Evolutionary conservation across 2,329 filamentous ascomycete genomes (phyloP).

Genomic region (Trichoderma lentiforme): DNA sequence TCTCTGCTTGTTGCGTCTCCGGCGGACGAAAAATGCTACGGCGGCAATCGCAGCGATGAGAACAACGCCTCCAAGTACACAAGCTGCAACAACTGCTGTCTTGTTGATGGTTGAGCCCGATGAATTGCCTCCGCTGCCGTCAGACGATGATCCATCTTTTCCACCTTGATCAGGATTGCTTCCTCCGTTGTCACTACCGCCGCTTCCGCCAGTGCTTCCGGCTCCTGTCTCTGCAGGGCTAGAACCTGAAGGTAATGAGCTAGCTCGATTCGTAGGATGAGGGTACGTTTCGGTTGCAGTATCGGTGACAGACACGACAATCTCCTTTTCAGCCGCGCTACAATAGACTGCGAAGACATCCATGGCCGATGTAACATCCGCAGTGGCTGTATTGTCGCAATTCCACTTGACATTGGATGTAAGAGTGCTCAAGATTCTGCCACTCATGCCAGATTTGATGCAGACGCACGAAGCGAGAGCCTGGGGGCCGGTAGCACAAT

Average conservation of each 20-base stretch:
- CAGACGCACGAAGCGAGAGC: slow-evolving; percentile 53
- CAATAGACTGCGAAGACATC: slow-evolving; percentile 47
- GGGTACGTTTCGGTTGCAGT: slow-evolving; percentile 28
- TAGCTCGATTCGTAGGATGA: slow-evolving; percentile 22
- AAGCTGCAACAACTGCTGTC: slow-evolving; percentile 34
- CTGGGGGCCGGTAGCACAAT: slow-evolving; percentile 46
- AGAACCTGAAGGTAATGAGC: slow-evolving; percentile 4
- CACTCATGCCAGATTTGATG: slow-evolving; percentile 46
- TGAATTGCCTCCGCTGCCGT: slow-evolving; percentile 15
- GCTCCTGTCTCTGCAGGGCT: slow-evolving; percentile 14
- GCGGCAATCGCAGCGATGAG: slow-evolving; percentile 29
- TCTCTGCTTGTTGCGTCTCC: slow-evolving; percentile 28
- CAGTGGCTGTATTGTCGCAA: slow-evolving; percentile 44
- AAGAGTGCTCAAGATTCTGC: slow-evolving; percentile 41
- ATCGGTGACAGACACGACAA: slow-evolving; percentile 40
- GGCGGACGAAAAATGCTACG: slow-evolving; percentile 38
- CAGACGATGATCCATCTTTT: neutral
- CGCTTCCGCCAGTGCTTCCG: slow-evolving; percentile 20
- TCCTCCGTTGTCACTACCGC: neutral
- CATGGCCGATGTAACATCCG: slow-evolving; percentile 46
- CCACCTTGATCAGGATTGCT: neutral
- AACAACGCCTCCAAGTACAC: slow-evolving; percentile 28
- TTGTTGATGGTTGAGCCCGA: slow-evolving; percentile 23
- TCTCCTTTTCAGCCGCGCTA: slow-evolving; percentile 44
- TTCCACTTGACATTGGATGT: slow-evolving; percentile 42